phyloP scores from a whole-genome alignment of 805 yeast genomes.

The Starmerella bacillaris region DNA sequence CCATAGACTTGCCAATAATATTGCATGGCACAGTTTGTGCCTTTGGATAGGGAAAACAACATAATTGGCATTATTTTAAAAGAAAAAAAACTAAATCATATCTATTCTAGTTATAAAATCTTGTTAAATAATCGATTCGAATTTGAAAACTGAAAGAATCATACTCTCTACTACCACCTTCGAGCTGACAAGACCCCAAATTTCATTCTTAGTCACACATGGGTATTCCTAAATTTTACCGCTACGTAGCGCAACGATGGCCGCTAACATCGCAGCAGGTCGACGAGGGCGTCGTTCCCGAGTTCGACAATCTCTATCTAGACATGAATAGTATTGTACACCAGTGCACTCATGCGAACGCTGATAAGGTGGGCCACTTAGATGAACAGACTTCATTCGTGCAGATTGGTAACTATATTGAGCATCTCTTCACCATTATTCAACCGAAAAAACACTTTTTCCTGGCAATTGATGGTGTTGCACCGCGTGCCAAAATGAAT shows the following conservation, averaged over 20 bases:
- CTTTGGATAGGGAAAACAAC: no score
- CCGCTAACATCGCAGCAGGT: conserved; percentile 80
- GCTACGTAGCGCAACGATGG: conserved; percentile 98
- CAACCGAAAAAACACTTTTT: conserved; percentile 74
- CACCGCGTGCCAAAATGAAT: conserved; percentile 96
- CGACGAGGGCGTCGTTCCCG: conserved; percentile 69
- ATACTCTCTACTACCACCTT: no score
- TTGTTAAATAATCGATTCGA: no score
- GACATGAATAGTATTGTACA: conserved; percentile 96
- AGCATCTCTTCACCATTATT: conserved; percentile 74
- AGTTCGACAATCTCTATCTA: conserved; percentile 82
- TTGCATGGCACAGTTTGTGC: no score
- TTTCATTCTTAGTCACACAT: conserved; percentile 19
- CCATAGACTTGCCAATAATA: no score
- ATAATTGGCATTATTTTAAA: no score
- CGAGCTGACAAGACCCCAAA: no score
- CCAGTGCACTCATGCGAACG: conserved; percentile 79
- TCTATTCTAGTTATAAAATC: no score
- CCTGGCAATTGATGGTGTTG: conserved; percentile 98
- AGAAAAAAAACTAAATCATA: no score
- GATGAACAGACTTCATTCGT: conserved; percentile 84
- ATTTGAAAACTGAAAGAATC: no score
- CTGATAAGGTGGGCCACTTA: conserved; percentile 41
- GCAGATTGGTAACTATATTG: conserved; percentile 85
- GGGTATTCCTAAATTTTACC: conserved; percentile 95